Percentiles rank a stretch among this genome's conserved stretches.
phyloP scores from a whole-genome alignment of 2,329 filamentous ascomycete genomes.

The Pseudogymnoascus verrucosus region DNA sequence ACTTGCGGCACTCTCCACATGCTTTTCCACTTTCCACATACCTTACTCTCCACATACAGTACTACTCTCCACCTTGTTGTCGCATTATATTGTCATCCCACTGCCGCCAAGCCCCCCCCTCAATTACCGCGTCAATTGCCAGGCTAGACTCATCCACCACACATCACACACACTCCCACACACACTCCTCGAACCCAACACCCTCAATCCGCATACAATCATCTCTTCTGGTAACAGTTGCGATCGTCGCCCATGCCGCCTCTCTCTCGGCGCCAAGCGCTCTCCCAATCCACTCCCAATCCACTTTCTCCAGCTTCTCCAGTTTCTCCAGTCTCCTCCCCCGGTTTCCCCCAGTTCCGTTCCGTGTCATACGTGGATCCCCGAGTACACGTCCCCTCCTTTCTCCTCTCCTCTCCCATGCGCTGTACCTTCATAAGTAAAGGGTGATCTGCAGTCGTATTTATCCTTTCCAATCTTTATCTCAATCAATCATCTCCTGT shows the following conservation, averaged over 20 bases:
- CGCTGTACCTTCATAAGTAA: background rate
- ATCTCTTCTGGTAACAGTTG: slow-evolving; percentile 5
- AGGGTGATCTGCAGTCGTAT: slow-evolving; percentile 6
- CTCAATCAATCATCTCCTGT: background rate
- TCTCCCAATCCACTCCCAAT: background rate
- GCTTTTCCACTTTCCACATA: background rate
- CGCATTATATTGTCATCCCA: background rate
- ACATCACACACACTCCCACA: background rate
- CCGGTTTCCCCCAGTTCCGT: background rate
- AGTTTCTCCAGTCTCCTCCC: background rate
- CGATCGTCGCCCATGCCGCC: background rate
- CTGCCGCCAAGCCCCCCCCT: background rate
- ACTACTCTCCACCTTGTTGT: background rate
- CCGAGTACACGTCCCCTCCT: background rate
- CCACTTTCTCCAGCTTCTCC: slow-evolving; percentile 4
- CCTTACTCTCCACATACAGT: background rate
- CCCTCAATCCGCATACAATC: background rate
- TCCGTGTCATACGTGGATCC: slow-evolving; percentile 2
- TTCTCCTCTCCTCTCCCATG: background rate
- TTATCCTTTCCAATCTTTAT: slow-evolving; percentile 7
- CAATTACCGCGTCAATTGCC: background rate
- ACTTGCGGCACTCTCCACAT: background rate
- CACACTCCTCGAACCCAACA: background rate
- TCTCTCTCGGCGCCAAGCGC: background rate
- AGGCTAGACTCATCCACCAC: background rate